Evolutionary conservation across 2,329 filamentous ascomycete species (phyloP), one percentile per base, ranked within the genome.

Genomic region (Hymenoscyphus occultus): DNA sequence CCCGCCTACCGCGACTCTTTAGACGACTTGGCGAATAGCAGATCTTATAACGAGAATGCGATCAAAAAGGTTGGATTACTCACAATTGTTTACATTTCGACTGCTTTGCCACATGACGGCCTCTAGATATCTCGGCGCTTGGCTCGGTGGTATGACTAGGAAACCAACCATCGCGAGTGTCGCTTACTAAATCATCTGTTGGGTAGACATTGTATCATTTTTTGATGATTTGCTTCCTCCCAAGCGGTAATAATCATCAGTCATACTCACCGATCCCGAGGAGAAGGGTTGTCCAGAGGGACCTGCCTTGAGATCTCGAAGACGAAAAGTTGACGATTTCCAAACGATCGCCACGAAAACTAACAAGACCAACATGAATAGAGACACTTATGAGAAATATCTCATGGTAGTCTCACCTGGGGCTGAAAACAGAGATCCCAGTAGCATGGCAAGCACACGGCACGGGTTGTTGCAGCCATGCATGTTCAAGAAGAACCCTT

Each of bases 21-120:
- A 28, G 19, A 54, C 48, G 48, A 28, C 48, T 54, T 54, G 48
- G 48, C 48, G 48, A 54, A 54, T 54, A 22, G 22, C 19, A 54
- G 19, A 54, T n/a, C 9, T 12, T 19, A 19, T 28, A 28, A 28
- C 28, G 28, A 28, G 28, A 28, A 28, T 28, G 28, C 2, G 2
- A 28, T 10, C n/a, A 1, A 48, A 22, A 19, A 12, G n/a, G 7
- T 51, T 22, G 35, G 35, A 51, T 19, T 51, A 22, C 45, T 22
- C 19, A 51, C 45, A 54, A 51, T 51, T n/a, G 45, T 19, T 22
- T 9, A 10, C 13, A 54, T 28, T 4, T 19, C 22, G 48, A 54
- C 7, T 12, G 22, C 48, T 54, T 54, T 54, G 48, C 48, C 48
- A 54, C 48, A 13, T 28, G 48, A 22, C n/a, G 16, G 9, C 45